A percentile compares a stretch with the other conserved stretches of the same genome.
These are phyloP conservation scores for Colletotrichum cereale DNA, from an alignment of 2,329 filamentous ascomycete genomes.

Conservation along the genomic window DNA sequence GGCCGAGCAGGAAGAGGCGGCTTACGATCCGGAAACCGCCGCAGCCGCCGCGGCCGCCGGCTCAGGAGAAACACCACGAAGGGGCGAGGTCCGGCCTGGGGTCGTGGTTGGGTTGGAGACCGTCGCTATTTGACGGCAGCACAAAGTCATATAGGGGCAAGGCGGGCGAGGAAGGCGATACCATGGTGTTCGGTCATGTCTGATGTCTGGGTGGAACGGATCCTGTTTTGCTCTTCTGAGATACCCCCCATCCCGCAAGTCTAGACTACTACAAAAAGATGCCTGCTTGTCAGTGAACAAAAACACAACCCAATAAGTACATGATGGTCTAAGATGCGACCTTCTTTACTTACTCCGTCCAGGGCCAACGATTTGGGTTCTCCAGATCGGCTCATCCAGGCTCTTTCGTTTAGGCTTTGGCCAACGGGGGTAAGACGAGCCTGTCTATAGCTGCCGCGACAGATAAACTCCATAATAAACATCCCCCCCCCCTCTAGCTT, in stretches of 20 bases:
- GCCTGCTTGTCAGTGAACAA: background rate
- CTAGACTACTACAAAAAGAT: background rate
- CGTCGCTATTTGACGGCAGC: background rate
- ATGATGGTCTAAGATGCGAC: background rate
- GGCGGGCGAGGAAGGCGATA: background rate
- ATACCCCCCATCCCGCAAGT: background rate
- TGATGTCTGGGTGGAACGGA: background rate
- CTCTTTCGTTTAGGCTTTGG: background rate
- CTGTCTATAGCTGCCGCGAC: background rate
- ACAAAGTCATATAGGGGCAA: background rate
- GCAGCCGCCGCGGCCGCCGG: background rate
- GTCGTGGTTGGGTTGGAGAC: slow-evolving; percentile 16
- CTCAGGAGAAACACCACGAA: background rate
- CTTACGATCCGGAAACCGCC: slow-evolving; percentile 29
- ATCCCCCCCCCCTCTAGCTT: background rate
- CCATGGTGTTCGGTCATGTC: slow-evolving; percentile 1
- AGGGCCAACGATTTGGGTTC: background rate
- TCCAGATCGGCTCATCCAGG: background rate
- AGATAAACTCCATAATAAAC: background rate
- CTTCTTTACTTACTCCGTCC: background rate
- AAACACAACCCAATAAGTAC: background rate
- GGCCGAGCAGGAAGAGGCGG: slow-evolving; percentile 38
- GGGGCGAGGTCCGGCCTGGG: background rate
- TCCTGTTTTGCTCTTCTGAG: background rate
- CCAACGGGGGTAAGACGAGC: background rate